Evolutionary conservation across 148 eudicot genomes (phyloP).

Genomic region (Mesembryanthemum crystallinum): DNA sequence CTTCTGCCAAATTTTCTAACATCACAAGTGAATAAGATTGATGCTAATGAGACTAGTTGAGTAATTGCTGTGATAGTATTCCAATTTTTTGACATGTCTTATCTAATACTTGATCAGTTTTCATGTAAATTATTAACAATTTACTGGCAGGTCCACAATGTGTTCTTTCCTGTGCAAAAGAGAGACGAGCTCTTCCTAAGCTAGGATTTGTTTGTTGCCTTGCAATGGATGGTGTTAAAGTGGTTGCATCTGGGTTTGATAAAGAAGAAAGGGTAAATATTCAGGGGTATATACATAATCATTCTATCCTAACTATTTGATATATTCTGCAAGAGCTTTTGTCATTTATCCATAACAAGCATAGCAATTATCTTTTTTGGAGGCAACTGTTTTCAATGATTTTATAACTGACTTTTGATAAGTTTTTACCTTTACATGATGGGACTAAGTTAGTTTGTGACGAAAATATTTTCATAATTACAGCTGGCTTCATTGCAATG

Average conservation of each 20-base stretch:
- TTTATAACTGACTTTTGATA: neutral
- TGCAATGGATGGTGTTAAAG: conserved; percentile 94
- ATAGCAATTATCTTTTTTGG: neutral
- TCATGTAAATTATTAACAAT: neutral
- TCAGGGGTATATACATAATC: conserved; percentile 18
- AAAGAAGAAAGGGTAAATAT: conserved; percentile 67
- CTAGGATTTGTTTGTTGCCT: conserved; percentile 88
- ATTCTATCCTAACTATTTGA: neutral
- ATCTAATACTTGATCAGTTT: neutral
- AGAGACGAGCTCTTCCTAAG: conserved; percentile 72
- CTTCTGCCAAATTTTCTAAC: neutral
- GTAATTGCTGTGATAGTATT: neutral
- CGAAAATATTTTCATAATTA: neutral
- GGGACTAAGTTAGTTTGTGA: neutral
- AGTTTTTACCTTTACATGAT: neutral
- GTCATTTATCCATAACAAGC: neutral
- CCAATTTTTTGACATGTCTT: neutral
- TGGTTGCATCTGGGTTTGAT: conserved; percentile 82
- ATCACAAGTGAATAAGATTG: neutral
- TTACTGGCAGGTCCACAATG: conserved; percentile 84
- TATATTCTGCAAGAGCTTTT: neutral
- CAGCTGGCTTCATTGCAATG: neutral
- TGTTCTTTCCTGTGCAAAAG: conserved; percentile 88
- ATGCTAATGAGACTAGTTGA: neutral
- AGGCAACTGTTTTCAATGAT: neutral